Evolutionary conservation across 2,329 filamentous ascomycete species (phyloP).

Genomic region (Septoria linicola): DNA sequence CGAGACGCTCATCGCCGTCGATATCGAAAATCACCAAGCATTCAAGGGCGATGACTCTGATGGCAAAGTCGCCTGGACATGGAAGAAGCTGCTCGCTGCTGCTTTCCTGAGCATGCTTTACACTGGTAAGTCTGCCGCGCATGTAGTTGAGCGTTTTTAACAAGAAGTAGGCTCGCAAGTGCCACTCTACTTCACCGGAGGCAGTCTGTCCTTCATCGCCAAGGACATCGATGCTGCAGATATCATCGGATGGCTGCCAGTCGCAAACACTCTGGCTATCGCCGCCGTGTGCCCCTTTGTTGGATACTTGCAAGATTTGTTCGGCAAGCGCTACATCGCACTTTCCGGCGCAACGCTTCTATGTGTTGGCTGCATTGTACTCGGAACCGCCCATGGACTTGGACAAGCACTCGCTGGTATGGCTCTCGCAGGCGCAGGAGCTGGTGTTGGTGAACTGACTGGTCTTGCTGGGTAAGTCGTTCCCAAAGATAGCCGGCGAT

Average conservation of each 20-base stretch:
- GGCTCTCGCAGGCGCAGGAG: slow-evolving; percentile 62
- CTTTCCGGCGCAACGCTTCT: slow-evolving; percentile 55
- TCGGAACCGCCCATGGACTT: slow-evolving; percentile 56
- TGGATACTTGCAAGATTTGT: slow-evolving; percentile 62
- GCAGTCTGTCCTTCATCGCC: slow-evolving; percentile 27
- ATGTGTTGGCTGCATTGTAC: slow-evolving; percentile 59
- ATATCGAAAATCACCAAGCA: slow-evolving; percentile 39
- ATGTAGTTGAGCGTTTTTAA: too few relatives aligned
- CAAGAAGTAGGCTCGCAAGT: slow-evolving; percentile 31
- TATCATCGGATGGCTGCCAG: slow-evolving; percentile 31
- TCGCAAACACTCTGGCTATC: slow-evolving; percentile 55
- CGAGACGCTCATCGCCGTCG: slow-evolving; percentile 30
- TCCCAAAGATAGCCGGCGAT: neutral
- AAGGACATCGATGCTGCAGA: slow-evolving; percentile 23
- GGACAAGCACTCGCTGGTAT: slow-evolving; percentile 50
- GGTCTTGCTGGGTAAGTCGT: slow-evolving; percentile 56
- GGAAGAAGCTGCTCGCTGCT: slow-evolving; percentile 38
- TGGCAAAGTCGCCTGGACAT: slow-evolving; percentile 41
- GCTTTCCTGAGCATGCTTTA: slow-evolving; percentile 42
- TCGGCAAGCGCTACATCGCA: slow-evolving; percentile 61
- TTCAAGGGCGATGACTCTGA: slow-evolving; percentile 44
- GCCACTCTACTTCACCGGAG: slow-evolving; percentile 31
- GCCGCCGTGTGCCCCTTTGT: slow-evolving; percentile 62
- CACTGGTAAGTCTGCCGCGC: slow-evolving; percentile 33
- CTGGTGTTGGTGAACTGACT: slow-evolving; percentile 66